These are phyloP conservation scores for Metarhizium guizhouense DNA, from an alignment of 2,329 filamentous ascomycete species.

Conservation along the genomic window DNA sequence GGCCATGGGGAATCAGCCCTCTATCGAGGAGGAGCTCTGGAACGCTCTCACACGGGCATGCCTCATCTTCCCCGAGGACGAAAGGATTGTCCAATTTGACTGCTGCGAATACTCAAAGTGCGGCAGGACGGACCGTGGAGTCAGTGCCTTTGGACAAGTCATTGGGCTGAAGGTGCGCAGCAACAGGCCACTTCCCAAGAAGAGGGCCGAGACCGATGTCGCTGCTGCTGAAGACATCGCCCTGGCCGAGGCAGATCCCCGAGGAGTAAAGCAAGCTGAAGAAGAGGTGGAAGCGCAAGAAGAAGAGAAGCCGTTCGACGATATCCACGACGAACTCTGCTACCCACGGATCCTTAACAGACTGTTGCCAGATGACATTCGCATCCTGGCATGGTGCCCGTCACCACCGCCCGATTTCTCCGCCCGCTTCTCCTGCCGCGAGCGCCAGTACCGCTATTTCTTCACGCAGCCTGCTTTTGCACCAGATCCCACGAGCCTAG, in stretches of 20 bases:
- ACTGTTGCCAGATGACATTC: constrained; percentile 81
- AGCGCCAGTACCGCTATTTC: constrained; percentile 91
- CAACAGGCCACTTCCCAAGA: constrained; percentile 50
- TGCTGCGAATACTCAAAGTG: constrained; percentile 91
- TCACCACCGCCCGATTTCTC: constrained; percentile 71
- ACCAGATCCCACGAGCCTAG: constrained; percentile 37
- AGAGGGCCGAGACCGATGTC: constrained; percentile 14
- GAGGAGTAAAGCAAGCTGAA: constrained; percentile 3
- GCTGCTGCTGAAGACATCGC: constrained; percentile 15
- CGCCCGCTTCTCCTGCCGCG: constrained; percentile 84
- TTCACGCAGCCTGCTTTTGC: constrained; percentile 89
- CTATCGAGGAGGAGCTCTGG: constrained; percentile 91
- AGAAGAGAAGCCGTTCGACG: constrained; percentile 40
- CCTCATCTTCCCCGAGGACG: constrained; percentile 65
- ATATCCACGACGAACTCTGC: constrained; percentile 69
- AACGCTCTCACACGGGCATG: constrained; percentile 76
- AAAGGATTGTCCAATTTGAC: constrained; percentile 64
- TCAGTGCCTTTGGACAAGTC: constrained; percentile 96
- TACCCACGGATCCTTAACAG: constrained; percentile 81
- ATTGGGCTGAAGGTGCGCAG: constrained; percentile 77
- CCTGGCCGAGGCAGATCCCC: constrained; percentile 9
- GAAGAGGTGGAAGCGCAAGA: constrained; percentile 7
- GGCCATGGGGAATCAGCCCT: constrained; percentile 60
- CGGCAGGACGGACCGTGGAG: constrained; percentile 83
- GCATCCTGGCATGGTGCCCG: constrained; percentile 88